A percentile compares a stretch with the other conserved stretches of the same genome.
Conservation (phyloP, 345 rosid genomes). For the Dovyalis caffra region DNA sequence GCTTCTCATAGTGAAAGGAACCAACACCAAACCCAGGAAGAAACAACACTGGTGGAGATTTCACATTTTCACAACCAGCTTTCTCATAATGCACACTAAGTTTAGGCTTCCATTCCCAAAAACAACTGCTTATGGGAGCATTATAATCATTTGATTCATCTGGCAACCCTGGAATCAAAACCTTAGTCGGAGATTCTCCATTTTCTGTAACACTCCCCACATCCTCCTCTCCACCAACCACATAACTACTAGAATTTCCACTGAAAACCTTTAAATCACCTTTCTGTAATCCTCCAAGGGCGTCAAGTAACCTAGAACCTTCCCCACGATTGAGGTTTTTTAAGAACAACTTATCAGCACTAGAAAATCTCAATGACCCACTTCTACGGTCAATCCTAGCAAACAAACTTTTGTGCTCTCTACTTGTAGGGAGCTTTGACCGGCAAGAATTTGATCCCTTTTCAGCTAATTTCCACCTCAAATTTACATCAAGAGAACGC, state of each 20-base stretch:
- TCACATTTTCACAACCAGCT: slow-evolving; percentile 59
- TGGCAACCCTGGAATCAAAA: slow-evolving; percentile 74
- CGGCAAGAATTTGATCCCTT: slow-evolving; percentile 26
- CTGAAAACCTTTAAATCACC: slow-evolving; percentile 35
- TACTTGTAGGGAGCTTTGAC: slow-evolving; percentile 21
- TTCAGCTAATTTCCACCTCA: slow-evolving; percentile 30
- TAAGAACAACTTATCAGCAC: slow-evolving; percentile 6
- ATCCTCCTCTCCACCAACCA: slow-evolving; percentile 54
- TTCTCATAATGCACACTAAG: slow-evolving; percentile 70
- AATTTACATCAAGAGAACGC: slow-evolving; percentile 29
- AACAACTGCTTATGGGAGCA: slow-evolving; percentile 55
- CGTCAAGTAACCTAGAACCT: slow-evolving; percentile 18
- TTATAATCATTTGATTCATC: slow-evolving; percentile 46
- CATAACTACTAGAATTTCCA: slow-evolving; percentile 48
- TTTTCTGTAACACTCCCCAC: slow-evolving; percentile 31
- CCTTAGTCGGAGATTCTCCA: slow-evolving; percentile 40
- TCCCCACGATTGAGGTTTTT: slow-evolving; percentile 11
- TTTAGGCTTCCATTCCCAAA: slow-evolving; percentile 88
- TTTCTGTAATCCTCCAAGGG: slow-evolving; percentile 19
- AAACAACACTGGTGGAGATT: slow-evolving; percentile 69
- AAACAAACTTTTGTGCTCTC: slow-evolving; percentile 21
- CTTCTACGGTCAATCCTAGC: slow-evolving; percentile 21
- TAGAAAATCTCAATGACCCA: slow-evolving; percentile 27
- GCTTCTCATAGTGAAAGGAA: slow-evolving; percentile 93
- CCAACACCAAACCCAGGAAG: slow-evolving; percentile 99